Conservation (phyloP, 352 stramenopile species). For the Globisporangium splendens region DNA sequence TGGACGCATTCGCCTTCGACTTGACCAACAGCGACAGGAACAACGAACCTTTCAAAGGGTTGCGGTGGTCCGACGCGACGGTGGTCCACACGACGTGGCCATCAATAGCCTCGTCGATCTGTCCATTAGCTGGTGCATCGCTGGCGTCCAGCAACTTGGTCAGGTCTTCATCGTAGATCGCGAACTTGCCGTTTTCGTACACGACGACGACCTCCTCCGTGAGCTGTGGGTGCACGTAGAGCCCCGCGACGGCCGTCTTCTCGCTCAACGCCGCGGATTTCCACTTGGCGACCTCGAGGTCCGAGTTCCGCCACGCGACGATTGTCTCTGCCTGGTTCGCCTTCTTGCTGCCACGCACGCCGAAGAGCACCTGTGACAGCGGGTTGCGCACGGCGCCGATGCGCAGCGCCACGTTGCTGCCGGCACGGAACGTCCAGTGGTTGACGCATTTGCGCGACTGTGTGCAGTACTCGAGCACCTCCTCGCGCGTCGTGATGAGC, state of each 20-base stretch:
- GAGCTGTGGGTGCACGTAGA: constrained; percentile 65
- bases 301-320: constrained; percentile 54
- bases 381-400: constrained; percentile 57
- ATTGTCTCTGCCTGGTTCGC: constrained; percentile 40
- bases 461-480: constrained; percentile 66
- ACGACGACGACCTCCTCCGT: constrained; percentile 61
- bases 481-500: constrained; percentile 56
- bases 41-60: constrained; percentile 52
- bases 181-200: constrained; percentile 60
- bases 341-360: constrained; percentile 54
- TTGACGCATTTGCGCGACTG: constrained; percentile 66
- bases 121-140: constrained; percentile 8
- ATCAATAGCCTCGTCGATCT: constrained; percentile 16
- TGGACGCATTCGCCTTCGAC: constrained; percentile 20
- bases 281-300: constrained; percentile 69
- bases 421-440: constrained; percentile 70
- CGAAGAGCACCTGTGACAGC: constrained; percentile 51
- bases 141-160: constrained; percentile 38
- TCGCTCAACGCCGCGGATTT: constrained; percentile 31
- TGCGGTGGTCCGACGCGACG: constrained; percentile 51
- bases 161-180: constrained; percentile 52
- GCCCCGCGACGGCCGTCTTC: constrained; percentile 24
- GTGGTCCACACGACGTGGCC: constrained; percentile 45
- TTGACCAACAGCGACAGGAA: constrained; percentile 61
- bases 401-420: constrained; percentile 39